These are phyloP conservation scores for Chaetomiaceae sp. DNA, from an alignment of 2,329 filamentous ascomycete species.

Conservation along the genomic window DNA sequence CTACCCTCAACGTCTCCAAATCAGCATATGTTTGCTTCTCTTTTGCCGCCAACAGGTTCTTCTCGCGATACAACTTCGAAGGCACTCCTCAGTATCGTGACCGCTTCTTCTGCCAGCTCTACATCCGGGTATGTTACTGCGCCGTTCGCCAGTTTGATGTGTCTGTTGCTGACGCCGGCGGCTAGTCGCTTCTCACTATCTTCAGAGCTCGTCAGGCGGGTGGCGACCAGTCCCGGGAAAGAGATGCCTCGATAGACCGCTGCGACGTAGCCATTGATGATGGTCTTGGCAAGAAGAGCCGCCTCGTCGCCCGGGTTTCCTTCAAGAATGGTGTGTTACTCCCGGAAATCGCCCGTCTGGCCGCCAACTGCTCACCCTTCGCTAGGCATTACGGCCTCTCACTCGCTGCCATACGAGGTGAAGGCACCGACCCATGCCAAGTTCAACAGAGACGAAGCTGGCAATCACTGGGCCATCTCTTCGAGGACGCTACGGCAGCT, in stretches of 20 bases:
- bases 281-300: conserved; percentile 62
- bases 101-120: conserved; percentile 68
- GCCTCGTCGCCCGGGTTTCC: conserved; percentile 66
- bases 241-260: conserved; percentile 63
- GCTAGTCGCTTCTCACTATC: conserved; percentile 61
- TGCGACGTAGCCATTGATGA: conserved; percentile 72
- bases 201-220: conserved; percentile 59
- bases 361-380: conserved; percentile 18
- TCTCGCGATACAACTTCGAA: conserved; percentile 64
- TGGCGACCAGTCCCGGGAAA: conserved; percentile 53
- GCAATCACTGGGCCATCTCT: conserved; percentile 66
- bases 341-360: background rate
- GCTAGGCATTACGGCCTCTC: conserved; percentile 66
- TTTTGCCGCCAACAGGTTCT: conserved; percentile 62
- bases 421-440: conserved; percentile 69
- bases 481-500: conserved; percentile 66
- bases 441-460: conserved; percentile 60
- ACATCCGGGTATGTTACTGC: conserved; percentile 51
- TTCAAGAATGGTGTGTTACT: conserved; percentile 58
- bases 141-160: background rate
- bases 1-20: conserved; percentile 72
- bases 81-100: conserved; percentile 45
- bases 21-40: conserved; percentile 71
- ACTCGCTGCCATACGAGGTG: conserved; percentile 68
- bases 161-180: conserved; percentile 6